phyloP scores from a whole-genome alignment of 805 yeast genomes.

The Candida silvatica region DNA sequence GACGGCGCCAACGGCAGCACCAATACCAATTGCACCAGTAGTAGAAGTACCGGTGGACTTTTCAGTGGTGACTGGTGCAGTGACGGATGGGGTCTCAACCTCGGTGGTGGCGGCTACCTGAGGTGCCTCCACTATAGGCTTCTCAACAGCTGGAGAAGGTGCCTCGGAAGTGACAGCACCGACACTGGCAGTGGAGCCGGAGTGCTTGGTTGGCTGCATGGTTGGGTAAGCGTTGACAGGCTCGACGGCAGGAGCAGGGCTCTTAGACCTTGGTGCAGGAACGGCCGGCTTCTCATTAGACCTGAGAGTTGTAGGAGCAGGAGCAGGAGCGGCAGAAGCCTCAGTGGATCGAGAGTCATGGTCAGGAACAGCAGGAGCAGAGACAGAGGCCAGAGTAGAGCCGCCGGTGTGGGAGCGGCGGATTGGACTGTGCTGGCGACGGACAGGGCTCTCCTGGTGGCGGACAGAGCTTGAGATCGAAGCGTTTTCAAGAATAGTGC shows the following conservation, averaged over 20 bases:
- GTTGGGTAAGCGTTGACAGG: conserved; percentile 12
- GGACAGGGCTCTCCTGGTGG: no score
- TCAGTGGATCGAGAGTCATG: no score
- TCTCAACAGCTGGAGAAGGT: no score
- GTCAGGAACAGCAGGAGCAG: background rate
- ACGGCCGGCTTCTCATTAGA: background rate
- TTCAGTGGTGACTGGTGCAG: background rate
- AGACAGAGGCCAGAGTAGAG: background rate
- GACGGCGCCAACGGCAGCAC: background rate
- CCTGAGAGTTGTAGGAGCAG: background rate
- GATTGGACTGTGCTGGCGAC: no score
- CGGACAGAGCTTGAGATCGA: no score
- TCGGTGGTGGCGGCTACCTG: no score
- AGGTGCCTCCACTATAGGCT: no score
- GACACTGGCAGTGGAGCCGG: background rate
- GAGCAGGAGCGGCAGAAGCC: background rate
- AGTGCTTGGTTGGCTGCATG: conserved; percentile 22
- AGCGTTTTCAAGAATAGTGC: background rate
- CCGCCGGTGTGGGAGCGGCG: background rate
- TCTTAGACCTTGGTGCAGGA: background rate
- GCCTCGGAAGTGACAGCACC: no score
- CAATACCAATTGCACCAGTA: background rate
- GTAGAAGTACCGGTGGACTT: conserved; percentile 6
- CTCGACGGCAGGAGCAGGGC: background rate
- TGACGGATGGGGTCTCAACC: background rate